These are phyloP conservation scores for Diaporthe ampelina DNA, from an alignment of 2,329 filamentous ascomycete species.

Conservation along the genomic window DNA sequence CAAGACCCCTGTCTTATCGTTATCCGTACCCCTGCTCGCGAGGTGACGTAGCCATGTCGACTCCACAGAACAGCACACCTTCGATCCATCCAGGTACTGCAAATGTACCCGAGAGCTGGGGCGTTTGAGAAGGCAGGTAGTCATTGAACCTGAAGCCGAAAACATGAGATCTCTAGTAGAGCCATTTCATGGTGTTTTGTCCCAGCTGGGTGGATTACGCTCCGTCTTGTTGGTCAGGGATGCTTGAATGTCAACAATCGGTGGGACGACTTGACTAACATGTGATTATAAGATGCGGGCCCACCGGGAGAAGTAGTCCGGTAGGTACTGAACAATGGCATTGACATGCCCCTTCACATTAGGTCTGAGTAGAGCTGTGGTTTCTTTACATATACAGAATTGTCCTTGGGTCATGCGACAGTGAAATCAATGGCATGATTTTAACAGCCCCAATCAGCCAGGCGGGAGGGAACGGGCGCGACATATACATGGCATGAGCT, in stretches of 20 bases:
- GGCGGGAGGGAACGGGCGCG: not conserved
- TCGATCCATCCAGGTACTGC: slow-evolving; percentile 7
- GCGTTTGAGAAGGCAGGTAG: not conserved
- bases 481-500: not conserved
- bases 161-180: not conserved
- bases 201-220: not conserved
- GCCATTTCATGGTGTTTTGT: not conserved
- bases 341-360: not conserved
- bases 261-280: not conserved
- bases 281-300: slow-evolving; percentile 22
- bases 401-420: not conserved
- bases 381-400: not conserved
- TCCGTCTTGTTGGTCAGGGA: not conserved
- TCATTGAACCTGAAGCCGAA: not conserved
- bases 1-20: slow-evolving; percentile 32
- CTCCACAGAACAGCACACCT: slow-evolving; percentile 32
- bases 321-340: not conserved
- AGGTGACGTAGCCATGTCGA: slow-evolving; percentile 33
- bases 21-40: slow-evolving; percentile 19
- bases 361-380: not conserved
- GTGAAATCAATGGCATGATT: not conserved
- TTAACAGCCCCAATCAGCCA: not conserved
- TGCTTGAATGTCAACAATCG: not conserved
- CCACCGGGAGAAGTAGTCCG: not conserved
- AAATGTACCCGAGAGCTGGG: slow-evolving; percentile 1